phyloP scores from a whole-genome alignment of 306 rosid genomes.

The Corylus heterophylla region DNA sequence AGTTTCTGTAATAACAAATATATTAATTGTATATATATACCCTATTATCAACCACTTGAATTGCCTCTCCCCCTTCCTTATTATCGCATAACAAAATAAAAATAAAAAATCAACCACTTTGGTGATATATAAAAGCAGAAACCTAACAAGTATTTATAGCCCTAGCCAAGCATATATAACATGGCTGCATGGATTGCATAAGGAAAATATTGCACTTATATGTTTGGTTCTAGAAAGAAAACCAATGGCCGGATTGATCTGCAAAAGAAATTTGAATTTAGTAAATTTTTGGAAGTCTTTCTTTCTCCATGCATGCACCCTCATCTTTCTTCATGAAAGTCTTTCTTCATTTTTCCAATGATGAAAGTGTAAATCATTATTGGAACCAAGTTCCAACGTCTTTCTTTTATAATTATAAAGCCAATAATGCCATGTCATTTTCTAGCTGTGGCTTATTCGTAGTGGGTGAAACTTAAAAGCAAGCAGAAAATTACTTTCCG shows the following conservation, averaged over 20 bases:
- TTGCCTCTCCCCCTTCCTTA: too few species aligned
- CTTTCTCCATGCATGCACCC: neutral
- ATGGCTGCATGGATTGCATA: neutral
- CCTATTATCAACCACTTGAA: neutral
- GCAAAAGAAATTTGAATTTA: neutral
- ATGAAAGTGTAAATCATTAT: conserved; percentile 39
- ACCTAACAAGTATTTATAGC: too few species aligned
- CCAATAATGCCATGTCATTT: conserved; percentile 43
- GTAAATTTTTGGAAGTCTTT: neutral
- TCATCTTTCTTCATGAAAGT: neutral
- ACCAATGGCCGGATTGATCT: neutral
- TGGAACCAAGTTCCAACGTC: conserved; percentile 59
- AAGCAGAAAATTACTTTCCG: conserved; percentile 43
- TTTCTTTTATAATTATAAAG: conserved; percentile 42
- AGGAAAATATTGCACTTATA: neutral
- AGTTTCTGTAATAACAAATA: neutral
- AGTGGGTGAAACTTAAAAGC: conserved; percentile 21
- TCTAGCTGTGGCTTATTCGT: neutral
- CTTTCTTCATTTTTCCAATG: conserved; percentile 28
- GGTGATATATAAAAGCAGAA: too few species aligned
- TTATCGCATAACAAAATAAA: too few species aligned
- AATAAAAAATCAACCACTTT: too few species aligned
- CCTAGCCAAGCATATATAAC: neutral
- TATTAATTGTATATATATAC: neutral
- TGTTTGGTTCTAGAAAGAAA: neutral